Evolutionary conservation across 805 yeast species (phyloP), one percentile per base, ranked within the genome.

Genomic region (Zygosaccharomyces rouxii): DNA sequence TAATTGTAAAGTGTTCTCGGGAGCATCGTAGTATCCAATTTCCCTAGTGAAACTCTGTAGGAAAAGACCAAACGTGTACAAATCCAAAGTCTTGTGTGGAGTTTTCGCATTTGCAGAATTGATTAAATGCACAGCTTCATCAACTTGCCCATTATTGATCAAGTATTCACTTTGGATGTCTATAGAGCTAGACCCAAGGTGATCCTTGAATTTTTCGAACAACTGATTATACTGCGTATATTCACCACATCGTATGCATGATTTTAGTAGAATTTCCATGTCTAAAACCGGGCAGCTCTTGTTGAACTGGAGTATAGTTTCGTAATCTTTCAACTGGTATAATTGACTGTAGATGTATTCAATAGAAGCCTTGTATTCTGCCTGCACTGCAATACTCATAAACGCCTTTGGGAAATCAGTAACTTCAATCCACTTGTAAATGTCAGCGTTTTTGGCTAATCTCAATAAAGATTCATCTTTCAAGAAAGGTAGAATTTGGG

Each of bases 381-480:
- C 63, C 47, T 63, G 68, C n/a, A 40, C 51, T 5, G 63, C 58
- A 16, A 66, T 65, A 9, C 60, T 53, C 44, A 52, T 55, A 47
- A 61, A 66, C 19, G 56, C 52, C 5, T 54, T 47, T 2, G 69
- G 69, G 38, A 66, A 66, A 21, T 55, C 57, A 7, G 62, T 51
- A 11, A 33, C 40, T 2, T 47, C 42, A 5, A 59, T 48, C 53
- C 57, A 63, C 28, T 41, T 50, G 23, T 35, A 45, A 22, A 50
- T 47, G 29, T 44, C 41, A 26, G 48, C 21, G 26, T 54, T 53
- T 30, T 49, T 53, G 10, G 59, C 55, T 16, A 66, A 35, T 44
- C 59, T 62, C 10, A 56, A 28, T 42, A 62, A 48, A 0, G 65
- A 60, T 25, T 44, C 48, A 40, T 63, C 67, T 26, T 49, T 58